These are phyloP conservation scores for Colletotrichum gigasporum DNA, from an alignment of 2,329 filamentous ascomycete species.

Conservation along the genomic window DNA sequence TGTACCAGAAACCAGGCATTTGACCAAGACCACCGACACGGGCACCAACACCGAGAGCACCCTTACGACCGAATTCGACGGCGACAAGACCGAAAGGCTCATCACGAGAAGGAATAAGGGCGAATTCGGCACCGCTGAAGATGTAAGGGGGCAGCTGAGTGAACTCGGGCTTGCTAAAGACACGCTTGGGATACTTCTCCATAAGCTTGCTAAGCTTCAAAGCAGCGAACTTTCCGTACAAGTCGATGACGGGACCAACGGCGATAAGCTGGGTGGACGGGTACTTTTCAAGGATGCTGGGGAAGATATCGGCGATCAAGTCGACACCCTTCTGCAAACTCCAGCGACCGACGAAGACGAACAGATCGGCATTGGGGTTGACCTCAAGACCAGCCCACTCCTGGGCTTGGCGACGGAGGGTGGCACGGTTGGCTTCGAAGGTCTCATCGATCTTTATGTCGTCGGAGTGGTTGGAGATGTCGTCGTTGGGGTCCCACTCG, in stretches of 20 bases:
- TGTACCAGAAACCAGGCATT: slow-evolving; percentile 79
- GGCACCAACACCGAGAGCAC: slow-evolving; percentile 72
- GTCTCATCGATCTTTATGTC: slow-evolving; percentile 62
- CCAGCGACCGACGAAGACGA: slow-evolving; percentile 77
- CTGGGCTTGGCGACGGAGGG: slow-evolving; percentile 69
- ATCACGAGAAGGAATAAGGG: slow-evolving; percentile 73
- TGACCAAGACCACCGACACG: slow-evolving; percentile 74
- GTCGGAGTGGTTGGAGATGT: slow-evolving; percentile 50
- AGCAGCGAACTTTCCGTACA: slow-evolving; percentile 74
- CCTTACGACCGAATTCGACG: slow-evolving; percentile 75
- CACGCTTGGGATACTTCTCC: slow-evolving; percentile 71
- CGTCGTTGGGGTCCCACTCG: slow-evolving; percentile 63
- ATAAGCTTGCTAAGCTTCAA: slow-evolving; percentile 72
- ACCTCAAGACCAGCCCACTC: slow-evolving; percentile 73
- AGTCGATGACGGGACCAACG: slow-evolving; percentile 72
- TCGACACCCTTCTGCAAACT: slow-evolving; percentile 76
- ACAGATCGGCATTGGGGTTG: slow-evolving; percentile 69
- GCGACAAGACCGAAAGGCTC: slow-evolving; percentile 76
- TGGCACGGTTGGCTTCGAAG: slow-evolving; percentile 62
- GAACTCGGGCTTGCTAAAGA: slow-evolving; percentile 75
- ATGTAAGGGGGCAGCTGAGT: slow-evolving; percentile 73
- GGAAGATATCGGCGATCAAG: slow-evolving; percentile 74
- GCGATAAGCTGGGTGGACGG: slow-evolving; percentile 69
- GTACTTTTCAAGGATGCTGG: slow-evolving; percentile 67
- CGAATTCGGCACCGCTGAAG: slow-evolving; percentile 75